These are phyloP conservation scores for Phanerochaete sordida DNA, from an alignment of 768 basidiomycete genomes.

Conservation along the genomic window DNA sequence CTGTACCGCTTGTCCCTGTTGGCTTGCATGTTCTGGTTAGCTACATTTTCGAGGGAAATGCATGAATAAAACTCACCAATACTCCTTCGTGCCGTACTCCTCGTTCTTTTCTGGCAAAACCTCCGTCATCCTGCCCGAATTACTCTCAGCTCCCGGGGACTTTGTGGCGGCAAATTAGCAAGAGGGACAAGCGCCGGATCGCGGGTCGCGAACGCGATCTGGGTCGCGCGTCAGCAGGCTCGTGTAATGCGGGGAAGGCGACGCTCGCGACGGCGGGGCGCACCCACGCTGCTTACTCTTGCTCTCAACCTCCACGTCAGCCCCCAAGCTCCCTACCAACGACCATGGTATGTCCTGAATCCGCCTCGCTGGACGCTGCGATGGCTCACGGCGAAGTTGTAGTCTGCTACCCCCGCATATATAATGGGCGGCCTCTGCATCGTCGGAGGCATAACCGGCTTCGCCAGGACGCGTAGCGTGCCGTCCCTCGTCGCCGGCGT, in stretches of 20 bases:
- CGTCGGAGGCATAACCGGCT: constrained; percentile 74
- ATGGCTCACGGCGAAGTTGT: neutral
- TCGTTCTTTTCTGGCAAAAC: constrained; percentile 60
- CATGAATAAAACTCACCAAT: constrained; percentile 48
- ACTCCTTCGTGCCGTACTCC: constrained; percentile 63
- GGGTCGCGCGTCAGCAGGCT: neutral
- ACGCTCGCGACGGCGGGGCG: neutral
- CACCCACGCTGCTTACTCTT: constrained; percentile 1
- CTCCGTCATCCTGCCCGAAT: constrained; percentile 6
- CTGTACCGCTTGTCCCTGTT: constrained; percentile 66
- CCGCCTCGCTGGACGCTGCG: neutral
- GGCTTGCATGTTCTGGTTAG: neutral
- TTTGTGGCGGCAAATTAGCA: neutral
- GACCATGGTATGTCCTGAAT: constrained; percentile 1
- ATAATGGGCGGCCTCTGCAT: constrained; percentile 74
- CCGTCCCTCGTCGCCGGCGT: constrained; percentile 84
- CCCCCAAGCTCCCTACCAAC: neutral
- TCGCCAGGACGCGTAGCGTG: constrained; percentile 66
- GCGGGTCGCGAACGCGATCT: neutral
- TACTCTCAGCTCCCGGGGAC: neutral
- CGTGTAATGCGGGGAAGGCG: constrained; percentile 14
- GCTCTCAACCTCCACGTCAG: constrained; percentile 12
- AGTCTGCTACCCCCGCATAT: constrained; percentile 68
- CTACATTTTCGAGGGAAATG: neutral
- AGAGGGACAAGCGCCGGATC: neutral